phyloP scores from a whole-genome alignment of 148 eudicot species.

The Beta vulgaris region DNA sequence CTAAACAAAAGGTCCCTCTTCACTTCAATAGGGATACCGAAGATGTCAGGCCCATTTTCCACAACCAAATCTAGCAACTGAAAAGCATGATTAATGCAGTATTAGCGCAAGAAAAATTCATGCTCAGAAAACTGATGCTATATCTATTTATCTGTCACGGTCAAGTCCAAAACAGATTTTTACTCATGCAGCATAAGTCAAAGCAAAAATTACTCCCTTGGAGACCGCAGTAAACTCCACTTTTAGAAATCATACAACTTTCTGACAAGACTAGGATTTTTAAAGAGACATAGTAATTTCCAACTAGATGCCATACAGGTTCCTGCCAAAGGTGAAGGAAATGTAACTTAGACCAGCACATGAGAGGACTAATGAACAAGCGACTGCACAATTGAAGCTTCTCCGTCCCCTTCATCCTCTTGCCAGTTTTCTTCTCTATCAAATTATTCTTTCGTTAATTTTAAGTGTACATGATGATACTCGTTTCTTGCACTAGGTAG shows the following conservation, averaged over 20 bases:
- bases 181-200: neutral
- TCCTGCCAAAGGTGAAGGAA: neutral
- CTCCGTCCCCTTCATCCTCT: neutral
- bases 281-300: neutral
- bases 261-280: neutral
- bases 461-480: neutral
- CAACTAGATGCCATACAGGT: neutral
- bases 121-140: neutral
- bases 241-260: neutral
- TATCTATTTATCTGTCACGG: too few relatives aligned
- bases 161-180: too few relatives aligned
- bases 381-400: neutral
- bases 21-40: conserved; percentile 63
- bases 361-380: neutral
- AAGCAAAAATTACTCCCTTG: neutral
- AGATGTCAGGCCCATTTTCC: conserved; percentile 78
- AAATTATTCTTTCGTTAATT: neutral
- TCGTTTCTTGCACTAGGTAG: neutral
- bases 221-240: neutral
- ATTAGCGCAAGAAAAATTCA: neutral
- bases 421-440: neutral
- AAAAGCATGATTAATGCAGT: neutral
- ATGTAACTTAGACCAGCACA: neutral
- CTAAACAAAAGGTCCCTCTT: conserved; percentile 70
- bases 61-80: conserved; percentile 67